Percentiles rank a stretch among this genome's conserved stretches.
Evolutionary conservation across 129 eudicot species (phyloP).

Genomic region (Centaurea solstitialis): DNA sequence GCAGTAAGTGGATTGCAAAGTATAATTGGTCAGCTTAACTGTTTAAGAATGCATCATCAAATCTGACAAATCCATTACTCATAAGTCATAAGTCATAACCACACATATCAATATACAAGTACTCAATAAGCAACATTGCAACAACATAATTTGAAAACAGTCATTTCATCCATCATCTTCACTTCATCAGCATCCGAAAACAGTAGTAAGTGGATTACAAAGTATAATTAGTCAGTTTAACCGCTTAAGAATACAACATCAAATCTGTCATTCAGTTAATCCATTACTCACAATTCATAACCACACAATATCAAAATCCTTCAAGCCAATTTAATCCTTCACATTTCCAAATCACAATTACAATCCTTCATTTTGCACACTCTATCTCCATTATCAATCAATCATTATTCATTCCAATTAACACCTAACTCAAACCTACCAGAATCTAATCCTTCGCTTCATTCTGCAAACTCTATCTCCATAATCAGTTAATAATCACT

Average conservation of each 20-base stretch:
- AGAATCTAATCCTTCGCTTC: background rate
- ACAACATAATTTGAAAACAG: background rate
- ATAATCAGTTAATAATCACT: background rate
- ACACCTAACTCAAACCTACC: background rate
- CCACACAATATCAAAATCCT: no score
- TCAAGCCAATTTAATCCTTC: background rate
- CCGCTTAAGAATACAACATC: background rate
- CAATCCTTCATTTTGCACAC: background rate
- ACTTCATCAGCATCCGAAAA: background rate
- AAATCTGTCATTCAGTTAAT: background rate
- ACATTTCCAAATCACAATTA: no score
- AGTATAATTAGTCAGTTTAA: background rate
- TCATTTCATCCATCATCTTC: background rate
- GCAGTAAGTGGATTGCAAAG: background rate
- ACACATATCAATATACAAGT: background rate
- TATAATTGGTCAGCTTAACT: background rate
- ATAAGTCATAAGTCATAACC: slow-evolving; percentile 6
- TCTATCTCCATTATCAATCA: background rate
- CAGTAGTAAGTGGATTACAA: background rate
- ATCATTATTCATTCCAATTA: background rate
- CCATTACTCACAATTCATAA: background rate
- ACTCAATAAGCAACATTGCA: background rate
- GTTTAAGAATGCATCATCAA: background rate
- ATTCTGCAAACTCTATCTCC: slow-evolving; percentile 4
- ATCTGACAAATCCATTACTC: background rate